These are phyloP conservation scores for Ophiostoma ulmi DNA, from an alignment of 2,329 filamentous ascomycete genomes.

Conservation along the genomic window DNA sequence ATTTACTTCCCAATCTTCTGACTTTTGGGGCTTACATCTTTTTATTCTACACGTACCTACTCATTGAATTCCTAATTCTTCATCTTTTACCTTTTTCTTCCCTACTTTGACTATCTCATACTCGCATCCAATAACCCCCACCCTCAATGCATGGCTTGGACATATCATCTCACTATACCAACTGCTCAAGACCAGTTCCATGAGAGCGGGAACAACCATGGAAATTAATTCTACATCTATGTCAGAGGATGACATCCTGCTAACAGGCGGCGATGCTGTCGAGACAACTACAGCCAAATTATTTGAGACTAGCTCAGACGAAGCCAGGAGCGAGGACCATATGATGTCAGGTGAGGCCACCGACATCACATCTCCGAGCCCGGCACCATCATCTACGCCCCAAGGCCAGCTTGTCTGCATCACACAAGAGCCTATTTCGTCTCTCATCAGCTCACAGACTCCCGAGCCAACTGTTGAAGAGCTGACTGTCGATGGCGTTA, in stretches of 20 bases:
- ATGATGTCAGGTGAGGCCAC: neutral
- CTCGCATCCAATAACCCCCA: neutral
- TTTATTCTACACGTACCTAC: neutral
- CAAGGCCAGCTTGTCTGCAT: neutral
- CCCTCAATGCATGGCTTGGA: neutral
- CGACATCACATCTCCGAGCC: neutral
- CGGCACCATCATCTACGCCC: neutral
- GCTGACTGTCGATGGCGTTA: neutral
- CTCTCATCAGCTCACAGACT: neutral
- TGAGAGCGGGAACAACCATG: neutral
- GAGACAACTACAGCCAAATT: neutral
- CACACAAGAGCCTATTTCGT: neutral
- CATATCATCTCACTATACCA: no score
- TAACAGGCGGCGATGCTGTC: neutral
- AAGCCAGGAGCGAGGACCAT: neutral
- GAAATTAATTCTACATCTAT: neutral
- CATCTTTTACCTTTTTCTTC: neutral
- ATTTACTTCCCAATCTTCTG: neutral
- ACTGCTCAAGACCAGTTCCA: no score
- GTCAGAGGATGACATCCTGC: neutral
- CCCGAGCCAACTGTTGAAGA: neutral
- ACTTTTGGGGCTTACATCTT: neutral
- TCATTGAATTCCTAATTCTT: no score
- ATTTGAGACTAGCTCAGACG: neutral
- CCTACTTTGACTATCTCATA: neutral